phyloP scores from a whole-genome alignment of 257 asterid species.

The Jaltomata sinuosa region DNA sequence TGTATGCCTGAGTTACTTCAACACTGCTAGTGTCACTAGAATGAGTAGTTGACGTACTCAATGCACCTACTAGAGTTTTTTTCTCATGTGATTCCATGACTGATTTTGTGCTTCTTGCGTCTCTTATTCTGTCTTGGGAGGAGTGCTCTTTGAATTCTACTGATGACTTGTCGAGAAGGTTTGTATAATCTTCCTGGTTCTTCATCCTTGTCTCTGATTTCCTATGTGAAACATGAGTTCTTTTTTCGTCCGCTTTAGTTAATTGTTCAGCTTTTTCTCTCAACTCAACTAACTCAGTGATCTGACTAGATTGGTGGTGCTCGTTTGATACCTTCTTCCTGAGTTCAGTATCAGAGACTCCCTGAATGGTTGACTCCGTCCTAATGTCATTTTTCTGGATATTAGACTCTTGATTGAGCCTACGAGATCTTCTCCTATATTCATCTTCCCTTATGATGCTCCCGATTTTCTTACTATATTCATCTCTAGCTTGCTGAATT shows the following conservation, averaged over 20 bases:
- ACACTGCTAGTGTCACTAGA: conserved; percentile 20
- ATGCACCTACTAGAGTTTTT: not conserved
- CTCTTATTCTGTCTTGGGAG: conserved; percentile 17
- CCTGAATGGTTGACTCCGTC: conserved; percentile 28
- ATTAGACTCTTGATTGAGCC: conserved; percentile 29
- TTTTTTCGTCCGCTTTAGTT: conserved; percentile 6
- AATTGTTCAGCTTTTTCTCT: conserved; percentile 31
- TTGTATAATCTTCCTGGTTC: conserved; percentile 27
- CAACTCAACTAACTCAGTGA: conserved; percentile 29
- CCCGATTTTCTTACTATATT: conserved; percentile 20
- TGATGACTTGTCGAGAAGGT: conserved; percentile 27
- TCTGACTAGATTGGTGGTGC: conserved; percentile 27
- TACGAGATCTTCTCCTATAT: conserved; percentile 25
- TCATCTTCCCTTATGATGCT: conserved; percentile 36
- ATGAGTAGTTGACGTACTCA: conserved; percentile 5
- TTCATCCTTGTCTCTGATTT: conserved; percentile 23
- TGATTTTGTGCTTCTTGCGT: conserved; percentile 13
- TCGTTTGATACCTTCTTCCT: conserved; percentile 22
- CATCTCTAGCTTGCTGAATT: conserved; percentile 27
- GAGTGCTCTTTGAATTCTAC: conserved; percentile 17
- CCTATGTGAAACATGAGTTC: conserved; percentile 21
- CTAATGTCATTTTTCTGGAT: conserved; percentile 37
- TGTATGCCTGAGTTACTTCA: conserved; percentile 18
- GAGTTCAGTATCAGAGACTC: conserved; percentile 27
- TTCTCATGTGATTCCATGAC: conserved; percentile 23